Percentiles rank a stretch among this genome's conserved stretches.
These are phyloP conservation scores for Drosera capensis DNA, from an alignment of 148 eudicot species.

Conservation along the genomic window DNA sequence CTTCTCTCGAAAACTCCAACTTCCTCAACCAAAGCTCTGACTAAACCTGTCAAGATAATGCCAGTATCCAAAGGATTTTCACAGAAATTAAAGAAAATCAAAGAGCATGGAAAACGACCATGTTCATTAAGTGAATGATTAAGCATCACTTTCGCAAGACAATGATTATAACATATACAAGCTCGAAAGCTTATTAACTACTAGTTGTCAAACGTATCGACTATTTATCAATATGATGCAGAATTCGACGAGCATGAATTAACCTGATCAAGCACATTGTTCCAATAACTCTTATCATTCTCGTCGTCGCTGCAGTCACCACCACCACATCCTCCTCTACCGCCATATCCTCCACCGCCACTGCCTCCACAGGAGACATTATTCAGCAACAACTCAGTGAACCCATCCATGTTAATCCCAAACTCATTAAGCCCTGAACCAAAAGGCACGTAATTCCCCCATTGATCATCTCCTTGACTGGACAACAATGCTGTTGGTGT, in stretches of 20 bases:
- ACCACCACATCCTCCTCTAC: constrained; percentile 6
- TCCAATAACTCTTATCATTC: constrained; percentile 81
- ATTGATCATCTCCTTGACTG: constrained; percentile 11
- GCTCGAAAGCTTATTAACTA: background rate
- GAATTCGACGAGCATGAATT: constrained; percentile 67
- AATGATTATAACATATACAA: background rate
- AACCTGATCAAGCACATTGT: constrained; percentile 69
- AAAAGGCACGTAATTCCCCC: too few species aligned
- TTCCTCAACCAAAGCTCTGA: too few species aligned
- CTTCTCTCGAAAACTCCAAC: too few species aligned
- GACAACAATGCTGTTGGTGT: constrained; percentile 32
- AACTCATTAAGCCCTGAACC: too few species aligned
- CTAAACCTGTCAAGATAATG: too few species aligned
- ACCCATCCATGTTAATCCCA: too few species aligned
- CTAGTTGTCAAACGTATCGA: too few species aligned
- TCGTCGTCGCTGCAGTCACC: constrained; percentile 24
- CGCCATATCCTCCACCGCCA: constrained; percentile 4
- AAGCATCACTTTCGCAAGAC: background rate
- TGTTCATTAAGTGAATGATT: too few species aligned
- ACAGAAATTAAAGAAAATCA: too few species aligned
- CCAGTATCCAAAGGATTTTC: too few species aligned
- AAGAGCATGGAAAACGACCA: too few species aligned
- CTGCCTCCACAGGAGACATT: constrained; percentile 13
- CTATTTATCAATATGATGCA: constrained; percentile 28
- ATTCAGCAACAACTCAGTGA: constrained; percentile 59